Evolutionary conservation across 768 basidiomycete genomes (phyloP).

Genomic region (Suillus decipiens): DNA sequence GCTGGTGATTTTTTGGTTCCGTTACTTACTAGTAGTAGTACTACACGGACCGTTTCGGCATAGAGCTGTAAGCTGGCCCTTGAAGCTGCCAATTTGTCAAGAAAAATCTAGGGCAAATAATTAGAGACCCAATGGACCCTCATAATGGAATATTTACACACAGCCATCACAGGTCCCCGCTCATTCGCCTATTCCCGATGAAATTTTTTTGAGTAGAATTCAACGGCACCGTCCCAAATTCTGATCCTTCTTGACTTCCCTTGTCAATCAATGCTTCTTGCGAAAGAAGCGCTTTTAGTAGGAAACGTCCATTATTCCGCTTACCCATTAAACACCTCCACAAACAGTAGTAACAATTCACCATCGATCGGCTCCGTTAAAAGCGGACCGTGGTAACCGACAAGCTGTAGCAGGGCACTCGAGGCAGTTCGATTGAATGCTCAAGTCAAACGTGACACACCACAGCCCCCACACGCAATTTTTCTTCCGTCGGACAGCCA

Average conservation of each 20-base stretch:
- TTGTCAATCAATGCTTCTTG: conserved; percentile 16
- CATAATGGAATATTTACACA: conserved; percentile 30
- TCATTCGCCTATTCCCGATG: conserved; percentile 37
- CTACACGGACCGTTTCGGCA: too few relatives aligned
- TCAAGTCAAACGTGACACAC: conserved; percentile 21
- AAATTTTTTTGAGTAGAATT: conserved; percentile 31
- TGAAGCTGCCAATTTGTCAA: conserved; percentile 15
- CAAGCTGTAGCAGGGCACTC: background rate
- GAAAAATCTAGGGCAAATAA: conserved; percentile 13
- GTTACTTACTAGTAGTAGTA: conserved; percentile 13
- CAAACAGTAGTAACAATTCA: too few relatives aligned
- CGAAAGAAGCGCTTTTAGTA: conserved; percentile 8
- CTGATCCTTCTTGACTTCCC: conserved; percentile 10
- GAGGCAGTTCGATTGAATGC: background rate
- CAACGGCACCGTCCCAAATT: conserved; percentile 25
- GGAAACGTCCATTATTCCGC: conserved; percentile 7
- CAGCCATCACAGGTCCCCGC: conserved; percentile 41
- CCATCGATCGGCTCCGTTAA: background rate
- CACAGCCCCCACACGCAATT: conserved; percentile 15
- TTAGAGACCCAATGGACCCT: background rate
- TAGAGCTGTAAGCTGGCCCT: conserved; percentile 20
- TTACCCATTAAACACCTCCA: background rate
- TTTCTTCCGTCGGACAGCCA: conserved; percentile 11
- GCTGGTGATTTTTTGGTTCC: conserved; percentile 31
- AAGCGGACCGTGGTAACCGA: background rate